Percentiles rank a stretch among this genome's conserved stretches.
Conservation (phyloP, 345 rosid species). For the Geranium brycei region DNA sequence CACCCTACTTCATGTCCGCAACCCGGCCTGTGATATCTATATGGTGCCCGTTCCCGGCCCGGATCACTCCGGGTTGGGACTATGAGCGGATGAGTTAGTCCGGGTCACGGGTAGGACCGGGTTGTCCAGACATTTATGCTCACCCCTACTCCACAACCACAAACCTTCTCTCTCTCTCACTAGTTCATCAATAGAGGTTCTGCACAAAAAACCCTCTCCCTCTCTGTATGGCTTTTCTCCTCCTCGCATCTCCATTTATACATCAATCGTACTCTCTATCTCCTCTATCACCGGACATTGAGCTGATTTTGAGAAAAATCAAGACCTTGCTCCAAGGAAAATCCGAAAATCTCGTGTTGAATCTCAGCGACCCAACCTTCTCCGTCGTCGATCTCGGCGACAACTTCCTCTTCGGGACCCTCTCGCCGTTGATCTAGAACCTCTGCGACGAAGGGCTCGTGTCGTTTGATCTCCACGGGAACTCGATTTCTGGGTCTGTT, state of each 20-base stretch:
- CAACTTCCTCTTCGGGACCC: constrained; percentile 45
- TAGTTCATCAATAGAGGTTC: constrained; percentile 36
- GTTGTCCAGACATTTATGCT: no score
- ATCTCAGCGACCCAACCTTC: constrained; percentile 64
- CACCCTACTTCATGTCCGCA: no score
- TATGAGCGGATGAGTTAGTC: no score
- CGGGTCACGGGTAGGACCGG: no score
- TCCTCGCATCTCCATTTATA: constrained; percentile 10
- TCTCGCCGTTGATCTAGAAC: constrained; percentile 84
- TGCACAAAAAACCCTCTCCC: constrained; percentile 20
- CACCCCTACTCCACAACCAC: no score
- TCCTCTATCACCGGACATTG: constrained; percentile 47
- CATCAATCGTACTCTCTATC: constrained; percentile 10
- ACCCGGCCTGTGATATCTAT: no score
- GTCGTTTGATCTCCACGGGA: constrained; percentile 53
- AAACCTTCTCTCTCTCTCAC: constrained; percentile 6
- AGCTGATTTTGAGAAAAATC: constrained; percentile 59
- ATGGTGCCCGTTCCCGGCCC: no score
- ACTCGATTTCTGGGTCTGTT: constrained; percentile 46
- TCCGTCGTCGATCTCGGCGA: constrained; percentile 64
- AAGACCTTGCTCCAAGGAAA: constrained; percentile 71
- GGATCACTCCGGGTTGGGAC: no score
- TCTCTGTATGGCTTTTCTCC: constrained; percentile 22
- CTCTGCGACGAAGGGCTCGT: constrained; percentile 58
- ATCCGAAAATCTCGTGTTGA: constrained; percentile 61